phyloP scores from a whole-genome alignment of 352 stramenopile species.

The Pythium guiyangense region DNA sequence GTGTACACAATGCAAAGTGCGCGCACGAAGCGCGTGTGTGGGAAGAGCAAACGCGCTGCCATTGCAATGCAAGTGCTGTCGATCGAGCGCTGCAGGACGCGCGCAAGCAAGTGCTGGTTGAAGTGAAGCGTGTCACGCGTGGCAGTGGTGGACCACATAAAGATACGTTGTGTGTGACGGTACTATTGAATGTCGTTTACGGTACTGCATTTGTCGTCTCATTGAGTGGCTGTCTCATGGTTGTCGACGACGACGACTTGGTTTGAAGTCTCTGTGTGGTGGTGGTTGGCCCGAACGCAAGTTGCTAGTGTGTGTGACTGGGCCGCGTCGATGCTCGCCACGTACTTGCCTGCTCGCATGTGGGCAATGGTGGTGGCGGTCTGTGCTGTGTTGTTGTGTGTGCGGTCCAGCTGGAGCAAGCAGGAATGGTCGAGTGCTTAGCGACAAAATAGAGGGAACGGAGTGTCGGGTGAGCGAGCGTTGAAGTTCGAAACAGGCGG shows the following conservation, averaged over 20 bases:
- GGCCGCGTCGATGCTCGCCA: not conserved
- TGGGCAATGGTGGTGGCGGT: no score
- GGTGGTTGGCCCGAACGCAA: not conserved
- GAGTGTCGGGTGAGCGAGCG: not conserved
- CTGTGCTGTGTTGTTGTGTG: no score
- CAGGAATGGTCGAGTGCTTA: not conserved
- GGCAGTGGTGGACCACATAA: not conserved
- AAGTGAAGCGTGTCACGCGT: not conserved
- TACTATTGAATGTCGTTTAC: not conserved
- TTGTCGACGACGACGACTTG: not conserved
- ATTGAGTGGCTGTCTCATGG: not conserved
- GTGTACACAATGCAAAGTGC: constrained; percentile 43
- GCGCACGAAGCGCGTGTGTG: constrained; percentile 33
- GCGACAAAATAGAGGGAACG: not conserved
- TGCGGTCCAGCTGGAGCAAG: no score
- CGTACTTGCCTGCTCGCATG: not conserved
- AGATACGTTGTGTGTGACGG: not conserved
- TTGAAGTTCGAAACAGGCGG: not conserved
- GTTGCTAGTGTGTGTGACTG: not conserved
- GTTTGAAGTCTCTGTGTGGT: no score
- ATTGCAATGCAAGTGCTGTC: no score
- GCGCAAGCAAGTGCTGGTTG: no score
- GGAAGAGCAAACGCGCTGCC: constrained; percentile 20
- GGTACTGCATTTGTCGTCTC: not conserved
- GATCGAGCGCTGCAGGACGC: no score